phyloP scores from a whole-genome alignment of 164 flowering plant genomes.

The Tetracentron sinense region DNA sequence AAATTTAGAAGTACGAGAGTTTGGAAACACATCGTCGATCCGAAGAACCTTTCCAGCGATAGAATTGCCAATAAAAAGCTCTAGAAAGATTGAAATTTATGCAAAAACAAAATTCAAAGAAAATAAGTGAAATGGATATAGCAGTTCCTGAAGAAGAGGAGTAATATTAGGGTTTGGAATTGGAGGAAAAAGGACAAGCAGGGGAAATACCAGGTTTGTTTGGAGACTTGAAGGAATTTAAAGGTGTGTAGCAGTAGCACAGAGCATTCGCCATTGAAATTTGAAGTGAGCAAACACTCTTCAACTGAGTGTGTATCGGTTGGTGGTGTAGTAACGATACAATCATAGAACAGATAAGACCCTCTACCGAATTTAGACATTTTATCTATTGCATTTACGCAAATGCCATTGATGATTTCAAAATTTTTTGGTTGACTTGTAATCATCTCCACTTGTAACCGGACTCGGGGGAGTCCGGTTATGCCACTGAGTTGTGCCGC shows the following conservation, averaged over 20 bases:
- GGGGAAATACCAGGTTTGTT: constrained; percentile 44
- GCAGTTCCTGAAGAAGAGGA: not conserved
- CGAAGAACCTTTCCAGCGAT: constrained; percentile 28
- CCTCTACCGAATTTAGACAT: not conserved
- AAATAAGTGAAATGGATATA: not conserved
- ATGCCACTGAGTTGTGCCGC: no score
- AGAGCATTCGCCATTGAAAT: constrained; percentile 47
- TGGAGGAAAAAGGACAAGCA: constrained; percentile 9
- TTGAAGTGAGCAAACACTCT: no score
- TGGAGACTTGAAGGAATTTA: constrained; percentile 30
- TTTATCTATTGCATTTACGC: not conserved
- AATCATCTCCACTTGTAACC: no score
- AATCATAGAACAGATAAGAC: constrained; percentile 26
- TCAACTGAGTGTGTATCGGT: not conserved
- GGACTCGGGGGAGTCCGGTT: no score
- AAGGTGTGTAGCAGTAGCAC: constrained; percentile 33
- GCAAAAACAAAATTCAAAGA: not conserved
- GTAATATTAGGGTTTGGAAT: not conserved
- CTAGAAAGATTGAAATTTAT: constrained; percentile 18
- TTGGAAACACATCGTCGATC: constrained; percentile 16
- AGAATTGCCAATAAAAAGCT: constrained; percentile 26
- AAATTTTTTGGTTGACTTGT: no score
- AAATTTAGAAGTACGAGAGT: constrained; percentile 25
- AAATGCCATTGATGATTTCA: not conserved
- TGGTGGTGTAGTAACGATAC: constrained; percentile 10